These are phyloP conservation scores for Toxicodendron radicans DNA, from an alignment of 345 rosid genomes.

Conservation along the genomic window DNA sequence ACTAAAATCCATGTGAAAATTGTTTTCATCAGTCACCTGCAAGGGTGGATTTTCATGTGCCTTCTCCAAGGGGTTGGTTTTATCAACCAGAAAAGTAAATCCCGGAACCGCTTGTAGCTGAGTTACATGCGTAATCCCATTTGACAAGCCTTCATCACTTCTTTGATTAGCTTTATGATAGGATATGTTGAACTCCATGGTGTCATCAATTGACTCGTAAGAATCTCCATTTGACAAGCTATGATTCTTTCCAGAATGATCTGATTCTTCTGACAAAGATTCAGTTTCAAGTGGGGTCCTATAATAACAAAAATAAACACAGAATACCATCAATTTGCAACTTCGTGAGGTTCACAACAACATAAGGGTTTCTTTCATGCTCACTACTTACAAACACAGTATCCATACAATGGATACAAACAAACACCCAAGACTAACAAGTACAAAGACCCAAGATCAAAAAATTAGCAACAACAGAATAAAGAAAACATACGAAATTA, in stretches of 20 bases:
- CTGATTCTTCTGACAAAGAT: constrained; percentile 57
- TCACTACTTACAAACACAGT: neutral
- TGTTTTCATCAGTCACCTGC: constrained; percentile 33
- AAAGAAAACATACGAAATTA: neutral
- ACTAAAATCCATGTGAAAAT: constrained; percentile 30
- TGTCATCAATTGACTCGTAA: constrained; percentile 52
- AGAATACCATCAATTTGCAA: constrained; percentile 18
- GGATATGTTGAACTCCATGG: constrained; percentile 65
- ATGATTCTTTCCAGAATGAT: constrained; percentile 52
- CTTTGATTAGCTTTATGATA: constrained; percentile 58
- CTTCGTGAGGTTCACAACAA: constrained; percentile 9
- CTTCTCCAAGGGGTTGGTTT: constrained; percentile 32
- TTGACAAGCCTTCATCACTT: constrained; percentile 32
- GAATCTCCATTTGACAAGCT: constrained; percentile 56
- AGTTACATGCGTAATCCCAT: constrained; percentile 52
- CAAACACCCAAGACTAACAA: neutral
- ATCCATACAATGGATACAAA: constrained; percentile 1
- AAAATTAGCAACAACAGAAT: constrained; percentile 3
- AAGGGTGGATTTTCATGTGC: constrained; percentile 27
- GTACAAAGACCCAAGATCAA: neutral
- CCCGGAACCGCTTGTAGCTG: constrained; percentile 50
- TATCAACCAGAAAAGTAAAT: constrained; percentile 56
- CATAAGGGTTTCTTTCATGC: neutral
- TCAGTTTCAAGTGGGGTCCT: constrained; percentile 82
- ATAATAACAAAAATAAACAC: constrained; percentile 21